Base-by-base conservation (phyloP, 2,329 filamentous ascomycete species). In the Trichoderma hamatum region DNA sequence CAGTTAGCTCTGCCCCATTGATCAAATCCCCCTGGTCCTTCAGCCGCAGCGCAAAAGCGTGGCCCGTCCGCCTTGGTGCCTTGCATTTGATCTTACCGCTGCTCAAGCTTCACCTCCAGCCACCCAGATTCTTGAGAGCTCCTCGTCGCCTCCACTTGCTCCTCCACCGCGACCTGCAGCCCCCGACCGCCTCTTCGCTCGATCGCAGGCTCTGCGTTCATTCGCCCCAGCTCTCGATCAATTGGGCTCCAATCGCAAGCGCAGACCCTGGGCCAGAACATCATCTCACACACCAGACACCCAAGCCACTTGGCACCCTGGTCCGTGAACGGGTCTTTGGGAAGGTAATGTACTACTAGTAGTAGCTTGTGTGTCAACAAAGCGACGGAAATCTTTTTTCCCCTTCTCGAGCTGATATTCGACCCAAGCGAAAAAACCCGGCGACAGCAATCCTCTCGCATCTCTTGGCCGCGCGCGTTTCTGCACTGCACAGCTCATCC, bases 91-190 rank as follows among this genome's bases (percentile, higher is more conserved):
- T 43, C 39, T 43, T 61, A 68, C 68, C 68, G 68, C 68, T 67
- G 64, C 54, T 55, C 68, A 52, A 43, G 63, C 68, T 51, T 66
- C 61, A 16, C 26, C 52, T 60, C 68, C 68, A 70, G 68, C 68
- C 63, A 67, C 68, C 68, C 68, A 70, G 54, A 61, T 67, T 67
- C 68, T 68, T n/a, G 68, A 54, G 34, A 61, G 46, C 39, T 32
- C 36, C 68, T 56, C 30, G 39, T 39, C 55, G 62, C 68, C 68
- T 70, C 68, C 68, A 70, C 62, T 58, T 26, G 60, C 46, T 68
- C 63, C 68, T 70, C 68, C 68, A 70, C 68, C 63, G 56, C 56
- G 64, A 49, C 54, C 68, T 70, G 68, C 68, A 68, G 68, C 68
- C 56, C 68, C 68, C 68, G 68, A 70, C 68, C 68, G 68, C 68